These are phyloP conservation scores for Epichloe glyceriae DNA, from an alignment of 2,329 filamentous ascomycete genomes.

Conservation along the genomic window DNA sequence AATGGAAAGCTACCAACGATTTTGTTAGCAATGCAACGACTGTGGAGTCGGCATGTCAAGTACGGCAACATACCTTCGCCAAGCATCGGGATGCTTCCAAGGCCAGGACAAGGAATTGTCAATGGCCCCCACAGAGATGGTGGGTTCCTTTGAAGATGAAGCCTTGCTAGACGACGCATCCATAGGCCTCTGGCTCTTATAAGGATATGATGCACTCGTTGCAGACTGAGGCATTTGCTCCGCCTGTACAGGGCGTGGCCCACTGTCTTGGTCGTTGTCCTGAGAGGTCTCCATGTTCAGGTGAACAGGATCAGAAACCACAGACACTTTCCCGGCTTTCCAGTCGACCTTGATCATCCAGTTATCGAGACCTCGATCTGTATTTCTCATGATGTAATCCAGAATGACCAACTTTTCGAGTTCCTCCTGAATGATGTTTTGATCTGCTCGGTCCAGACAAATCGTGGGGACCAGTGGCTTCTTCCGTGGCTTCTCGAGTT, in stretches of 20 bases:
- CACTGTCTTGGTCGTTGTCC: conserved; percentile 23
- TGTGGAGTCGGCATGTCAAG: background rate
- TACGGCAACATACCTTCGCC: conserved; percentile 36
- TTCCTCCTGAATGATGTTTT: conserved; percentile 93
- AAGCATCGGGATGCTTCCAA: conserved; percentile 96
- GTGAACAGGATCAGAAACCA: conserved; percentile 66
- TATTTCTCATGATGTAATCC: conserved; percentile 99
- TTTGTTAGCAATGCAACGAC: conserved; percentile 12
- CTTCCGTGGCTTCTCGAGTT: conserved; percentile 27
- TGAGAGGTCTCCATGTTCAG: conserved; percentile 44
- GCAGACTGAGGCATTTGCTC: conserved; percentile 27
- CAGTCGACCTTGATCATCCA: conserved; percentile 99
- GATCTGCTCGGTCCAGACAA: conserved; percentile 75
- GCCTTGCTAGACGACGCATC: conserved; percentile 45
- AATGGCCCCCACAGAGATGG: conserved; percentile 77
- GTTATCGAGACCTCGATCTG: conserved; percentile 89
- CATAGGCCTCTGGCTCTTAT: conserved; percentile 75
- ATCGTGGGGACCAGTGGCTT: conserved; percentile 44
- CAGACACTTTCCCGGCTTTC: conserved; percentile 67
- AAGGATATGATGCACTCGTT: conserved; percentile 46
- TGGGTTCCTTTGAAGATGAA: conserved; percentile 35
- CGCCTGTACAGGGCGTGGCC: conserved; percentile 49
- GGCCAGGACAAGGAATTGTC: conserved; percentile 98
- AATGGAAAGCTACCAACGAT: conserved; percentile 71
- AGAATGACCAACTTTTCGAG: conserved; percentile 93